These are phyloP conservation scores for Tillandsia fasciculata DNA, from an alignment of 176 grass and related monocot genomes.

Conservation along the genomic window DNA sequence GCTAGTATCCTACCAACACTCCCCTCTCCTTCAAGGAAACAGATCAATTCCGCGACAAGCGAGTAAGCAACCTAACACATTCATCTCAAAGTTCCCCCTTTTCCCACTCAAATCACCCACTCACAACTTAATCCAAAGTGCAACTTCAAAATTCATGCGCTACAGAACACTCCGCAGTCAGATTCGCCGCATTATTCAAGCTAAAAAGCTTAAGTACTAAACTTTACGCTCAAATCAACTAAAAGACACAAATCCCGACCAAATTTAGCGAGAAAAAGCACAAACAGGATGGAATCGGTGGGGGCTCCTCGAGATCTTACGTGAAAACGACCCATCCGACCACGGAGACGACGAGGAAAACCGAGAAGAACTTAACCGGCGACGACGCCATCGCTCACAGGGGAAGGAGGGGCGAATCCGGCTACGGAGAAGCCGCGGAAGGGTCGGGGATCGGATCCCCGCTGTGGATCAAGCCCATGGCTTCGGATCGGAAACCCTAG, in stretches of 20 bases:
- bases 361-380: conserved; percentile 93
- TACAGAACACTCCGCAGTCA: too few species aligned
- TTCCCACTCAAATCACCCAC: too few species aligned
- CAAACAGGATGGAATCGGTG: neutral
- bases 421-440: conserved; percentile 37
- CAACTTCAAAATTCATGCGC: too few species aligned
- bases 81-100: too few species aligned
- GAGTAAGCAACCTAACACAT: too few species aligned
- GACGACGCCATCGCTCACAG: conserved; percentile 72
- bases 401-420: neutral
- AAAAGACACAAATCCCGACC: neutral
- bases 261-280: neutral
- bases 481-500: conserved; percentile 29
- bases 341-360: conserved; percentile 68
- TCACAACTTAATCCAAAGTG: too few species aligned
- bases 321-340: conserved; percentile 91
- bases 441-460: conserved; percentile 18
- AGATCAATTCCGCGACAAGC: too few species aligned
- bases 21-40: too few species aligned
- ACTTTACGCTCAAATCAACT: neutral
- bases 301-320: conserved; percentile 35
- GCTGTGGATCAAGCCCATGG: neutral
- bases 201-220: too few species aligned
- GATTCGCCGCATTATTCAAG: too few species aligned
- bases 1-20: too few species aligned